Base-by-base conservation (phyloP, 2,329 filamentous ascomycete species). In the Hirsutella rhossiliensis region DNA sequence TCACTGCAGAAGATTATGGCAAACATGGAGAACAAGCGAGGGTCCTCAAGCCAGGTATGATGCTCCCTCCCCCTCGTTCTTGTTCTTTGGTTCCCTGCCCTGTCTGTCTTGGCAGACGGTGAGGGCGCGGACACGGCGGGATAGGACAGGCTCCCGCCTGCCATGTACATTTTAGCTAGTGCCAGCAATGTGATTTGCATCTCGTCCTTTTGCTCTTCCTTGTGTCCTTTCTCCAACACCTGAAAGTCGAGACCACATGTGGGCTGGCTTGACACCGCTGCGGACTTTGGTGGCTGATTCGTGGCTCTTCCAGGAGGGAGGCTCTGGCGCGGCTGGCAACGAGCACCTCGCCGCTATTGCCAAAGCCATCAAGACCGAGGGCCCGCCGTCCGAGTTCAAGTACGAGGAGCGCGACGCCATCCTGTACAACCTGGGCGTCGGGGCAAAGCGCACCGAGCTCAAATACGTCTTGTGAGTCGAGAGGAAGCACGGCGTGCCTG, bases 391-490 rank as follows among this genome's bases (percentile, higher is more conserved):
- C 44, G 77, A 84, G 56, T 97, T 86, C 68, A 75, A 73, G 50
- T 97, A 88, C 59, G 80, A 82, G 51, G 89, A 97, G 59, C 82
- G 80, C 55, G 92, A 98, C 62, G 74, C 84, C 42, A 92, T 94
- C 56, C 82, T 98, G 41, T 98, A 98, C 76, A 97, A 96, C 68
- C 75, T 98, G 37, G 90, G 90, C 47, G 66, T 98, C 48, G 92
- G 92, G 46, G 89, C 90, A 52, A 96, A 94, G 73, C 81, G 85
- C 53, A 87, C 78, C 28, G 87, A 98, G 49, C 76, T 98, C 34
- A 78, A 82, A 50, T 82, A 94, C 54, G 82, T 96, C 49, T 98
- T 87, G 69, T 73, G 61, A 57, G 68, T 57, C 23, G 4, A 23
- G 4, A 11, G 15, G 46, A 48, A 42, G 48, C 44, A 18, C 18